phyloP scores from a whole-genome alignment of 345 rosid genomes.

The Anacardium occidentale region DNA sequence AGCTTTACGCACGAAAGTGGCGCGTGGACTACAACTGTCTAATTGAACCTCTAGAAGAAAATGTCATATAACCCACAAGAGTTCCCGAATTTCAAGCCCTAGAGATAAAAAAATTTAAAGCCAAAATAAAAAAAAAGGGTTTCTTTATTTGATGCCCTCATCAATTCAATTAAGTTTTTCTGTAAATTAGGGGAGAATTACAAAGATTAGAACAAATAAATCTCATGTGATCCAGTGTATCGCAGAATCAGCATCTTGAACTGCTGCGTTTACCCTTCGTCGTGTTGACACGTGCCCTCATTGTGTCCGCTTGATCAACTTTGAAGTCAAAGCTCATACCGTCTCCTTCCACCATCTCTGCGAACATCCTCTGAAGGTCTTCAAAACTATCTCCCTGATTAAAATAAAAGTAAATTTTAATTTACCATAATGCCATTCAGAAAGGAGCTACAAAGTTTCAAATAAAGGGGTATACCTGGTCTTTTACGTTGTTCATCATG shows the following conservation, averaged over 20 bases:
- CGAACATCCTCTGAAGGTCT: slow-evolving; percentile 85
- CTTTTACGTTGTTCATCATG: slow-evolving; percentile 83
- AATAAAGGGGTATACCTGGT: slow-evolving; percentile 47
- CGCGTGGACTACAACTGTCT: too few relatives aligned
- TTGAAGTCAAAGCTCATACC: slow-evolving; percentile 29
- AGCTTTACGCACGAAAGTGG: too few relatives aligned
- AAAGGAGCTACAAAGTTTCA: not conserved
- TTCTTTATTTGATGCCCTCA: not conserved
- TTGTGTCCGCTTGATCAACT: slow-evolving; percentile 28
- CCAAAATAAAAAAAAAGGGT: too few relatives aligned
- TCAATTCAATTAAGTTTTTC: too few relatives aligned
- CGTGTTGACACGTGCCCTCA: slow-evolving; percentile 44
- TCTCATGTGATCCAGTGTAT: not conserved
- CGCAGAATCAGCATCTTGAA: slow-evolving; percentile 33
- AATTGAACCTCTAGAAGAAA: too few relatives aligned
- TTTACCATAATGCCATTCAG: slow-evolving; percentile 2
- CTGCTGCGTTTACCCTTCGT: slow-evolving; percentile 38
- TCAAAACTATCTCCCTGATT: slow-evolving; percentile 74
- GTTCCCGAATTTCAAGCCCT: too few relatives aligned
- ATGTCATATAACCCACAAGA: too few relatives aligned
- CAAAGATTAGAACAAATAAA: not conserved
- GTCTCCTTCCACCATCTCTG: slow-evolving; percentile 73
- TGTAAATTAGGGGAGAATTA: not conserved
- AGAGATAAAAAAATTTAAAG: too few relatives aligned
- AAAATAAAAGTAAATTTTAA: not conserved